Evolutionary conservation across 495 filamentous ascomycete species (phyloP).

Genomic region (Sordaria brevicollis): DNA sequence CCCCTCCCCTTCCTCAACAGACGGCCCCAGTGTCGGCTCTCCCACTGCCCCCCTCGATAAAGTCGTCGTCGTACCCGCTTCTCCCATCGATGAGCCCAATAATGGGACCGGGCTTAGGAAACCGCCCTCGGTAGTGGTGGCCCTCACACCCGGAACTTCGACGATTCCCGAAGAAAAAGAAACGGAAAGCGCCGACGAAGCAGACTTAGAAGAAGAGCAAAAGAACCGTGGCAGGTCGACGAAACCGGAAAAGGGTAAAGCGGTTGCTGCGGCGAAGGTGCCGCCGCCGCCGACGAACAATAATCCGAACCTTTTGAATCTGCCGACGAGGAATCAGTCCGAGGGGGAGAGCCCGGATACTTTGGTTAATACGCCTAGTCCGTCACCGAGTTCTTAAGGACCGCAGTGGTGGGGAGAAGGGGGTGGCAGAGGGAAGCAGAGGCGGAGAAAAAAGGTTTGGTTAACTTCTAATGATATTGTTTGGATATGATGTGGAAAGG

Average conservation of each 20-base stretch:
- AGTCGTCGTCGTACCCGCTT: not conserved
- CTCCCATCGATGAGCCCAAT: not conserved
- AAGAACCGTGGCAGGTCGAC: not conserved
- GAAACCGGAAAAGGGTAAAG: slow-evolving; percentile 9
- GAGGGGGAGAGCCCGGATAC: slow-evolving; percentile 21
- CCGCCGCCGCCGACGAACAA: not conserved
- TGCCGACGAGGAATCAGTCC: not conserved
- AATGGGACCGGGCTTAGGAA: not conserved
- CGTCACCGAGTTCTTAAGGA: not conserved
- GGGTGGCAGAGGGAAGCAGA: not conserved
- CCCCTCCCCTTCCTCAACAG: not conserved
- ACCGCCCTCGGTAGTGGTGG: not conserved
- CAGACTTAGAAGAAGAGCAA: not conserved
- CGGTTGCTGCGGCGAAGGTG: not conserved
- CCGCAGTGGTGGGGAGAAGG: not conserved
- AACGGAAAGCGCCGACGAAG: not conserved
- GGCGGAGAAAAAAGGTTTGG: not conserved
- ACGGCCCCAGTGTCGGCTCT: not conserved
- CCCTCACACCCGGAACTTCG: not conserved
- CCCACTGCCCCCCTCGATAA: not conserved
- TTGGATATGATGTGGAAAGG: not conserved
- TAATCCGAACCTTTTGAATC: not conserved
- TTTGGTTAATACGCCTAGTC: slow-evolving; percentile 8
- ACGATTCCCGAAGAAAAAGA: not conserved
- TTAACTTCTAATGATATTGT: not conserved